Evolutionary conservation across 257 asterid species (phyloP).

Genomic region (Solanum sejunctum): DNA sequence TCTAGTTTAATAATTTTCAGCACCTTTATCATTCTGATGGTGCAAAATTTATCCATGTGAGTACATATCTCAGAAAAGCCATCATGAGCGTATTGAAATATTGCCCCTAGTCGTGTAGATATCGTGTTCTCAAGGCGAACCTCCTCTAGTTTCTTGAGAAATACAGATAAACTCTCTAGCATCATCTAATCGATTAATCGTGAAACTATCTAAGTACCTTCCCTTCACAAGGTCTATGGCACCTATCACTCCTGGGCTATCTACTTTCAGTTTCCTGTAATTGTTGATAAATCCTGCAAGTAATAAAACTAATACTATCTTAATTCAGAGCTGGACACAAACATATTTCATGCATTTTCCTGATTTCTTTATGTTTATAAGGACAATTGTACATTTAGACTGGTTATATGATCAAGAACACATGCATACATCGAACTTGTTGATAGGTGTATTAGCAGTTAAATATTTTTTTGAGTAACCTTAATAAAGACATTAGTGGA

Average conservation of each 20-base stretch:
- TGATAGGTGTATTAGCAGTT: too few species aligned
- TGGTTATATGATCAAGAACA: too few species aligned
- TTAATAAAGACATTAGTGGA: too few species aligned
- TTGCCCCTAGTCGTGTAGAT: not conserved
- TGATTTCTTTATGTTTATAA: too few species aligned
- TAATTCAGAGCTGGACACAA: too few species aligned
- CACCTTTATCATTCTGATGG: not conserved
- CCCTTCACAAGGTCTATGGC: not conserved
- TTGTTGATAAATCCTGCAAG: not conserved
- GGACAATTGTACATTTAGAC: too few species aligned
- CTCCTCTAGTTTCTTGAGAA: not conserved
- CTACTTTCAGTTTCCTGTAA: not conserved
- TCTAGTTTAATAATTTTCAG: not conserved
- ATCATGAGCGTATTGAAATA: not conserved
- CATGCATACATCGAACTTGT: too few species aligned
- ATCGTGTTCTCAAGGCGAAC: not conserved
- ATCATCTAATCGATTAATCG: not conserved
- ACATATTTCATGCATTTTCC: too few species aligned
- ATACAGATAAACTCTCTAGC: not conserved
- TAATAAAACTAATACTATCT: too few species aligned
- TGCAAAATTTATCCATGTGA: too few species aligned
- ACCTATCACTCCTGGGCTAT: not conserved
- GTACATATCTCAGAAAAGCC: not conserved
- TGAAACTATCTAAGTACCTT: not conserved
- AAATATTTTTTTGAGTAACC: too few species aligned